Base-by-base conservation (phyloP, 805 yeast genomes). In the Starmerella sirachaensis region DNA sequence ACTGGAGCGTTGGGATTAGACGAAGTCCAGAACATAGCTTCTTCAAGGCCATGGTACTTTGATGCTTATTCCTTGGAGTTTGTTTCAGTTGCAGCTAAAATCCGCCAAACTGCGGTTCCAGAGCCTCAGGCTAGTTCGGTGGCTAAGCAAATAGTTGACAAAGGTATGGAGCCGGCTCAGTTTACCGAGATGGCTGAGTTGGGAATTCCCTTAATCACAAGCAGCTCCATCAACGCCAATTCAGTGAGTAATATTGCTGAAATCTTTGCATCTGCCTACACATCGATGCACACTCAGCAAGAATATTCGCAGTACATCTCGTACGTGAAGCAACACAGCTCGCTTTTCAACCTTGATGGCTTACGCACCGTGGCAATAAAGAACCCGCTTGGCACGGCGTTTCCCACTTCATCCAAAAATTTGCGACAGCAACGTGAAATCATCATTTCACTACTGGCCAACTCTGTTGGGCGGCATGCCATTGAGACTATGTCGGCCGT, bases 241-340 rank as follows among this genome's bases (percentile, higher is more conserved):
- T 37, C 40, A 3, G 14, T 37, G 8, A 7, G 19, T 8, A 29
- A 24, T 6, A 18, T 25, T 5, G 40, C 40, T 4, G 14, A 18
- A 7, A 20, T 31, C 18, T 20, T 31, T 11, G 40, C 40, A 5
- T 26, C 31, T 12, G 40, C 40, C n/a, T 37, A 37, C 18, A 37
- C 40, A 1, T 37, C 40, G 13, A 19, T 31, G 36, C 40, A 37
- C 25, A 31, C 40, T 11, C 26, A 31, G 33, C 18, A 18, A 4
- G 4, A 12, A 14, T 37, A 37, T 21, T 18, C 31, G 10, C 8
- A 16, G 4, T 21, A n/a, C 19, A 29, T 37, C 16, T 6, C 18
- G 2, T 31, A 32, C 18, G 31, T 37, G 18, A 37, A 31, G 31
- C 18, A 4, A 23, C 22, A 37, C 27, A 24, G 19, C n/a, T 31